Evolutionary conservation across 2,329 filamentous ascomycete genomes (phyloP).

Genomic region (Fusarium haematococcum): DNA sequence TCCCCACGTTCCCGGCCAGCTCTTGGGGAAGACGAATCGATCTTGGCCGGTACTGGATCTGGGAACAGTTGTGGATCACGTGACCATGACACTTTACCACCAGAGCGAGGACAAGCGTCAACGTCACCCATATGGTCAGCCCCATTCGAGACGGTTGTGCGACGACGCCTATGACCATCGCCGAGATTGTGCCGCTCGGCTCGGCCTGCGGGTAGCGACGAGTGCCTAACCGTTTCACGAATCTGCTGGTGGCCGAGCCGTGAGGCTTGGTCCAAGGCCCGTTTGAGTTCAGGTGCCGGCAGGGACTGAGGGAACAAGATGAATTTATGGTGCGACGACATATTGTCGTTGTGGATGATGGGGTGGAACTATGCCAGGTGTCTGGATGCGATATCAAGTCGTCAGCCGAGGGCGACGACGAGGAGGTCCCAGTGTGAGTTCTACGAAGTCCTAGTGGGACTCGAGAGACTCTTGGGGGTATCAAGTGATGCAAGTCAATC

Average conservation of each 20-base stretch:
- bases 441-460: slow-evolving; percentile 19
- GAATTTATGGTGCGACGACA: slow-evolving; percentile 11
- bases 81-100: slow-evolving; percentile 6
- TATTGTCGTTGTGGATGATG: slow-evolving; percentile 1
- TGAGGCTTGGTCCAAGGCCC: background rate
- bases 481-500: slow-evolving; percentile 31
- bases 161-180: background rate
- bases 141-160: background rate
- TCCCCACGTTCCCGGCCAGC: background rate
- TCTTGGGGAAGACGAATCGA: background rate
- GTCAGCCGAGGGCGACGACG: slow-evolving; percentile 8
- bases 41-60: background rate
- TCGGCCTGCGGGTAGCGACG: background rate
- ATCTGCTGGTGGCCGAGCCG: background rate
- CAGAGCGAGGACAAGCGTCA: background rate
- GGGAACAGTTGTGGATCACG: slow-evolving; percentile 3
- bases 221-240: background rate
- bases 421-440: slow-evolving; percentile 6
- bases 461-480: slow-evolving; percentile 6
- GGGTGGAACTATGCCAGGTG: background rate
- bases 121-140: slow-evolving; percentile 2
- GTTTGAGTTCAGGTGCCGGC: background rate
- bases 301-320: slow-evolving; percentile 2
- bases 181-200: background rate
- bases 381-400: background rate